Evolutionary conservation across 345 rosid genomes (phyloP), one percentile per base, ranked within the genome.

Genomic region (Rhodamnia argentea): DNA sequence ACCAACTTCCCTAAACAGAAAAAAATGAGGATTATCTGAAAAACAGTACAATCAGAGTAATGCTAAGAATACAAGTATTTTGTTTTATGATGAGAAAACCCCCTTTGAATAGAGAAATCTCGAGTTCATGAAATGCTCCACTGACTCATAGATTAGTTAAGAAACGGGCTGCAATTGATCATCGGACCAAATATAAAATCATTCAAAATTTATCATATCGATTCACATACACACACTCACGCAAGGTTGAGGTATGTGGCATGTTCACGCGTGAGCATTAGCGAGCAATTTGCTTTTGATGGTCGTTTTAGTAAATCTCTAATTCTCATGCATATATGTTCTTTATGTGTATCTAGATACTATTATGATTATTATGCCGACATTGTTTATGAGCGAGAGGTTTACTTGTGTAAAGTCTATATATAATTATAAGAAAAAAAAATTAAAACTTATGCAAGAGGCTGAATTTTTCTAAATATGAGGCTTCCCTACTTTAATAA

Each of bases 1-100:
- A 85, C 94, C 92, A 92, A 86, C 87, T 93, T 88, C 87, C 94
- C 98, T 96, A 84, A 13, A 82, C 42, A 62, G 59, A 27, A 47
- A 82, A 10, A 14, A 87, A 55, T 11, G 52, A 86, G 70, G 70
- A 84, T 50, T 52, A 53, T 13, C 58, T 18, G 64, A 42, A 84
- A 84, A 56, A 85, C 60, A 54, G 54, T 40, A n/a, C 75, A 83
- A 54, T 83, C 60, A 23, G 16, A 56, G 24, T 13, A 50, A 50
- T 51, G 54, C 2, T 53, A 82, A 12, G 12, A 14, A 15, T 0
- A 57, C 84, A 52, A 51, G n/a, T 82, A 23, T 15, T 37, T 70
- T 70, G 26, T 70, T 37, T 64, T 37, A 70, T 0, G 24, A 64
- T 9, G 22, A 64, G 76, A 8, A 64, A 70, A 18, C 24, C 7